Conservation (phyloP, 345 rosid species). For the Boechera stricta region DNA sequence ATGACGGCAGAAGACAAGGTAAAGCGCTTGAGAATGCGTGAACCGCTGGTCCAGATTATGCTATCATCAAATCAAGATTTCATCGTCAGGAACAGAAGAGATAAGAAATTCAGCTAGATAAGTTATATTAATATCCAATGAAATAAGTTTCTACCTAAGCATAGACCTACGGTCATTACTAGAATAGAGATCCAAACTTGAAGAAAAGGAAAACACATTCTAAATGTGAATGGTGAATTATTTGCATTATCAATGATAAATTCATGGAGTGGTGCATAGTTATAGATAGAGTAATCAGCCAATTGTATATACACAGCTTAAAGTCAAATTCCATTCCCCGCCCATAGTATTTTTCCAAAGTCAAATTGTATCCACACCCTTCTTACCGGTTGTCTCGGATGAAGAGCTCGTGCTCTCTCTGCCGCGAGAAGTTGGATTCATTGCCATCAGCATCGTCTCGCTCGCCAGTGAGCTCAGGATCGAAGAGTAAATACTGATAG, state of each 20-base stretch:
- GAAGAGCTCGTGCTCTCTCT: constrained; percentile 85
- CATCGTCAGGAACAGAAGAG: neutral
- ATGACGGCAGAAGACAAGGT: constrained; percentile 64
- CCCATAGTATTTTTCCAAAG: neutral
- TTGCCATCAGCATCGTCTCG: constrained; percentile 46
- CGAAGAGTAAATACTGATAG: constrained; percentile 82
- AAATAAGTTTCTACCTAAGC: constrained; percentile 22
- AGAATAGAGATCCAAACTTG: constrained; percentile 14
- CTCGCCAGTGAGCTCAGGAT: constrained; percentile 61
- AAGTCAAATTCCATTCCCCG: neutral
- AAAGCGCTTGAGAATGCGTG: constrained; percentile 75
- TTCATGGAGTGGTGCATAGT: neutral
- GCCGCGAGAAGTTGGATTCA: constrained; percentile 45
- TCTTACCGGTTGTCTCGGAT: constrained; percentile 72
- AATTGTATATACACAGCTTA: constrained; percentile 2
- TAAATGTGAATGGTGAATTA: neutral
- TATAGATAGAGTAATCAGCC: constrained; percentile 24
- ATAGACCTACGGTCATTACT: neutral
- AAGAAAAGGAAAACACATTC: neutral
- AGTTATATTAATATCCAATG: constrained; percentile 14
- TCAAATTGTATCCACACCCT: neutral
- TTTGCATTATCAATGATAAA: neutral
- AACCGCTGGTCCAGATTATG: constrained; percentile 71
- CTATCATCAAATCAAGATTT: constrained; percentile 43
- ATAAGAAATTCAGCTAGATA: constrained; percentile 20